Percentiles rank a stretch among this genome's conserved stretches.
These are phyloP conservation scores for Nakazawaea peltata DNA, from an alignment of 805 yeast genomes.

Conservation along the genomic window DNA sequence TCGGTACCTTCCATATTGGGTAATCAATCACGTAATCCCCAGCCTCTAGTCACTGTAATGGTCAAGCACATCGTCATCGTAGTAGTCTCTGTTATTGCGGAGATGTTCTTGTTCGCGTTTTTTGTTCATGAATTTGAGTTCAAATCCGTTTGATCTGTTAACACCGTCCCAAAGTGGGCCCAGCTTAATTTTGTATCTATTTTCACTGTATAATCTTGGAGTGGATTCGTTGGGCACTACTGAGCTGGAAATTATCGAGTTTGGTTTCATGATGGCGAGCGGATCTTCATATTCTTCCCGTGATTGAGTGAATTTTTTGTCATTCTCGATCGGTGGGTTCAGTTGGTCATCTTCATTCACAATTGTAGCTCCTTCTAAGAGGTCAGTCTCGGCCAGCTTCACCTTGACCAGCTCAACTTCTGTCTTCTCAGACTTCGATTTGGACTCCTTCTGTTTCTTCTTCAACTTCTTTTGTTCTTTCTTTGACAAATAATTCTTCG, in stretches of 20 bases:
- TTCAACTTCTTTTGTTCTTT: conserved; percentile 19
- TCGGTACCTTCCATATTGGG: background rate
- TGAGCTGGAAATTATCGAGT: too few relatives aligned
- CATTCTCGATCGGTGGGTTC: too few relatives aligned
- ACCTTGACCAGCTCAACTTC: background rate
- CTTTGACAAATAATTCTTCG: conserved; percentile 32
- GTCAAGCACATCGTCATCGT: conserved; percentile 4
- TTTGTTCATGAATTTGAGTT: conserved; percentile 26
- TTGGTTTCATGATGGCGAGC: too few relatives aligned
- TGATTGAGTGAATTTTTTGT: too few relatives aligned
- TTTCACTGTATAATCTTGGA: conserved; percentile 57
- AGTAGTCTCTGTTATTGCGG: conserved; percentile 1
- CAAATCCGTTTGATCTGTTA: conserved; percentile 85
- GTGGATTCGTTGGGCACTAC: too few relatives aligned
- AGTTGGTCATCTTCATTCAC: too few relatives aligned
- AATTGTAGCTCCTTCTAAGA: too few relatives aligned
- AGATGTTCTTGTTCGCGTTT: background rate
- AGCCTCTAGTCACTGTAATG: conserved; percentile 1
- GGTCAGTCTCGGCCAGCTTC: too few relatives aligned
- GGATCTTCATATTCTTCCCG: too few relatives aligned
- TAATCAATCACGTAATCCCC: background rate
- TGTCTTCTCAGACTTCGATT: background rate
- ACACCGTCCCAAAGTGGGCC: conserved; percentile 92
- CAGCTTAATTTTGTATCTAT: conserved; percentile 70
- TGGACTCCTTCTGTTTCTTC: conserved; percentile 17